phyloP scores from a whole-genome alignment of 1,139 yeast genomes.

The Nakaseomyces delphensis region DNA sequence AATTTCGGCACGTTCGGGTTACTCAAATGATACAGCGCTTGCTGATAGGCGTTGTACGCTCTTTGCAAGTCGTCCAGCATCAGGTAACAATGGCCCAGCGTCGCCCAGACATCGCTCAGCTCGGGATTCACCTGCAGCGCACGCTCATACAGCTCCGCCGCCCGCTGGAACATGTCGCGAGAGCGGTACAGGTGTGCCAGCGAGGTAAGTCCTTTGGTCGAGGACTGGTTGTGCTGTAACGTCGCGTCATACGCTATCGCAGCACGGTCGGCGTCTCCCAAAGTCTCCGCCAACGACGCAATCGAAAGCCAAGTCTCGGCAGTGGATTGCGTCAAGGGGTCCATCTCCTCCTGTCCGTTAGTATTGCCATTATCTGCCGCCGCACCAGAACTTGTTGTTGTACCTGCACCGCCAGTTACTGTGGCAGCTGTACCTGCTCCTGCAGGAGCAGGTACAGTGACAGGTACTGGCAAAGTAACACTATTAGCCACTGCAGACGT shows the following conservation, averaged over 20 bases:
- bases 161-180: conserved; percentile 82
- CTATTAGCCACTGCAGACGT: not conserved
- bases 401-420: not conserved
- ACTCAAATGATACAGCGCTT: conserved; percentile 82
- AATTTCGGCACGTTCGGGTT: conserved; percentile 93
- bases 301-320: conserved; percentile 91
- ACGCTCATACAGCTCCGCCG: conserved; percentile 86
- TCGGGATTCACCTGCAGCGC: conserved; percentile 76
- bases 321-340: conserved; percentile 52
- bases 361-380: not conserved
- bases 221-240: conserved; percentile 74
- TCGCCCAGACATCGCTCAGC: conserved; percentile 96
- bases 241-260: conserved; percentile 87
- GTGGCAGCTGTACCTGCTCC: not conserved
- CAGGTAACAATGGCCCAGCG: conserved; percentile 90
- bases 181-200: conserved; percentile 84
- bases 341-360: conserved; percentile 15
- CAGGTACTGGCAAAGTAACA: no score
- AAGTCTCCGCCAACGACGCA: conserved; percentile 80
- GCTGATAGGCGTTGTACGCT: conserved; percentile 94
- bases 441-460: not conserved
- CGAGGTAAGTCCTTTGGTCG: conserved; percentile 75
- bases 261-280: conserved; percentile 86
- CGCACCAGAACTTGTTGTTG: not conserved
- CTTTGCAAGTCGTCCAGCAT: conserved; percentile 94